phyloP scores from a whole-genome alignment of 2,329 filamentous ascomycete genomes.

The Neopestalotiopsis sp. region DNA sequence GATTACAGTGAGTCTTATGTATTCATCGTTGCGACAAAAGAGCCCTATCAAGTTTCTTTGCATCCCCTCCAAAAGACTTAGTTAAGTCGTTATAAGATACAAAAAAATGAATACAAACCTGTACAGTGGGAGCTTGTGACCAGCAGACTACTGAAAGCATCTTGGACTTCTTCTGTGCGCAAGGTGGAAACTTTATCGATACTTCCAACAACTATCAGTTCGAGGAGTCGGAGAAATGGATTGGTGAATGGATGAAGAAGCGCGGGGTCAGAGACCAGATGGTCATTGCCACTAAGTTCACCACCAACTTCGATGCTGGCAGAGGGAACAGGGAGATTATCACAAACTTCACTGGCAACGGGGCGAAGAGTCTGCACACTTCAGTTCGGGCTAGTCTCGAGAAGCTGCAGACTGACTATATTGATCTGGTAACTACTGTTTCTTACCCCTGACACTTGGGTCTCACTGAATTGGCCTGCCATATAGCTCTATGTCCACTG shows the following conservation, averaged over 20 bases:
- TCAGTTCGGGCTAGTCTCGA: constrained; percentile 57
- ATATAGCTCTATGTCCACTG: constrained; percentile 50
- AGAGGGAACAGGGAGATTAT: constrained; percentile 39
- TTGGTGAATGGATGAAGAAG: constrained; percentile 61
- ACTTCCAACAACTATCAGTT: constrained; percentile 64
- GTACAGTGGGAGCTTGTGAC: no score
- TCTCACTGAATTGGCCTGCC: no score
- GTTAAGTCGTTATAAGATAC: constrained; percentile 37
- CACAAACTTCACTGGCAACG: constrained; percentile 60
- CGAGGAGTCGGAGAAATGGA: constrained; percentile 60
- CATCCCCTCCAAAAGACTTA: no score
- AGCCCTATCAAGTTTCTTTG: no score
- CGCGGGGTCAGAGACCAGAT: constrained; percentile 56
- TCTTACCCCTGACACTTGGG: no score
- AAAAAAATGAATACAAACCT: constrained; percentile 55
- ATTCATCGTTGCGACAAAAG: constrained; percentile 44
- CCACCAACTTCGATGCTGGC: constrained; percentile 48
- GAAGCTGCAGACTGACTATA: constrained; percentile 65
- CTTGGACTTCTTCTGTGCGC: constrained; percentile 60
- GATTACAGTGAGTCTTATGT: constrained; percentile 19
- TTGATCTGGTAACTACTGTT: constrained; percentile 29
- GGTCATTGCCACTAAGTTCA: constrained; percentile 63
- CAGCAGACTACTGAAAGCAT: no score
- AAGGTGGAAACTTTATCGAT: constrained; percentile 73
- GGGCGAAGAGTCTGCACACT: constrained; percentile 60